Conservation (phyloP, 108 stramenopile genomes). For the Nitzschia palea region DNA sequence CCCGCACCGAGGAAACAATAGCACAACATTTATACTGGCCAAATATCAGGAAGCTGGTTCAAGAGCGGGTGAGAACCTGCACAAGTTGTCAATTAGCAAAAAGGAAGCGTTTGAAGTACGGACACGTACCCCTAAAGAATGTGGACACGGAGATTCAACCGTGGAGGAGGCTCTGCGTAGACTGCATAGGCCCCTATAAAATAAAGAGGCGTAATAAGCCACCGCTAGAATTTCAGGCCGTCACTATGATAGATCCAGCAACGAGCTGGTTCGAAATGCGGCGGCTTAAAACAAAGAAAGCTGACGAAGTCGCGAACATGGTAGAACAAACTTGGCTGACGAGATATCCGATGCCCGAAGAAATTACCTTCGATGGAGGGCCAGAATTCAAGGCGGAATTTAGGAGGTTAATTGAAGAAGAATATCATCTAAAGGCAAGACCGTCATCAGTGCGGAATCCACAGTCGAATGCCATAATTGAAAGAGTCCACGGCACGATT, state of each 20-base stretch:
- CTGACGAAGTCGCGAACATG: background rate
- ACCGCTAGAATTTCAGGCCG: background rate
- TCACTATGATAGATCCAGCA: slow-evolving; percentile 39
- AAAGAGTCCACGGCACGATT: slow-evolving; percentile 32
- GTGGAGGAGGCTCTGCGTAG: slow-evolving; percentile 36
- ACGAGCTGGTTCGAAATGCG: slow-evolving; percentile 49
- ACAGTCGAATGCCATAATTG: slow-evolving; percentile 24
- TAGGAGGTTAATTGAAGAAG: slow-evolving; percentile 7
- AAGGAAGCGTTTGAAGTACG: slow-evolving; percentile 11
- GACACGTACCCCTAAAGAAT: slow-evolving; percentile 33
- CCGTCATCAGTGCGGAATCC: slow-evolving; percentile 15
- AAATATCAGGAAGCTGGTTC: background rate
- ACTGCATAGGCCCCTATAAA: slow-evolving; percentile 46
- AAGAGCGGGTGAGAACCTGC: background rate
- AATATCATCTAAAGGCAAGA: background rate
- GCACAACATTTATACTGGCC: background rate
- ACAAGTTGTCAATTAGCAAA: background rate
- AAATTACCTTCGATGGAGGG: slow-evolving; percentile 34
- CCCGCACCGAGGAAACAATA: background rate
- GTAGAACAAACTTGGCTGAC: slow-evolving; percentile 36
- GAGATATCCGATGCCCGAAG: slow-evolving; percentile 37
- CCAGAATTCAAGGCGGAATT: slow-evolving; percentile 45
- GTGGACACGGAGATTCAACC: slow-evolving; percentile 10
- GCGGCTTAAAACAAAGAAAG: slow-evolving; percentile 29
- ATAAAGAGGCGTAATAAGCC: slow-evolving; percentile 11